phyloP scores from a whole-genome alignment of 306 rosid genomes.

The Carpinus viminea region DNA sequence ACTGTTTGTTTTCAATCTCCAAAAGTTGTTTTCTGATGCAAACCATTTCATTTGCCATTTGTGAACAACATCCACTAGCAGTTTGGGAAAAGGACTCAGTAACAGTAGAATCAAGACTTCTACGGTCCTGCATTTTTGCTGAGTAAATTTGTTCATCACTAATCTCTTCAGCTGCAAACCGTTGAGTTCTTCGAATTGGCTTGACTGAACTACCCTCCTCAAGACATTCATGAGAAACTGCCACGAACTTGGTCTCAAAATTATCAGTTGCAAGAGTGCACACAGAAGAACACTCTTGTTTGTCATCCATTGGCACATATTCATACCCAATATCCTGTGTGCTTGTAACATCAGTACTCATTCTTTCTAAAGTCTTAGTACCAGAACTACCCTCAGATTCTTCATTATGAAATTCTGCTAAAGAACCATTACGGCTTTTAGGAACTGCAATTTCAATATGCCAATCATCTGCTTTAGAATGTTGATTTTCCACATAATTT shows the following conservation, averaged over 20 bases:
- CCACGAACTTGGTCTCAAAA: constrained; percentile 49
- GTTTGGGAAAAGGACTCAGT: constrained; percentile 55
- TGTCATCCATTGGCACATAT: constrained; percentile 74
- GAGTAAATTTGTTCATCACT: constrained; percentile 45
- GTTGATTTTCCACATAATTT: constrained; percentile 44
- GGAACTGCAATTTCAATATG: constrained; percentile 72
- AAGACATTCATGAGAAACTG: constrained; percentile 53
- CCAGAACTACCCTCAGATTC: constrained; percentile 81
- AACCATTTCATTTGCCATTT: constrained; percentile 62
- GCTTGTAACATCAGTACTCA: constrained; percentile 62
- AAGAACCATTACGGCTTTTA: constrained; percentile 34
- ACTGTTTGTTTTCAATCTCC: constrained; percentile 76
- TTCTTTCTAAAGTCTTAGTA: constrained; percentile 65
- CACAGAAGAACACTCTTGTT: constrained; percentile 74
- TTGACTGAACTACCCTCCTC: constrained; percentile 37
- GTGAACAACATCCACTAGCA: constrained; percentile 54
- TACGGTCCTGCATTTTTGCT: constrained; percentile 47
- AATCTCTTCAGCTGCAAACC: constrained; percentile 39
- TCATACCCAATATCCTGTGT: constrained; percentile 59
- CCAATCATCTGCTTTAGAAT: constrained; percentile 69
- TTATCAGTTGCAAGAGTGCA: constrained; percentile 52
- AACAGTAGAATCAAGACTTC: constrained; percentile 65
- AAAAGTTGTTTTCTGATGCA: constrained; percentile 70
- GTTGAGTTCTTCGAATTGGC: constrained; percentile 45
- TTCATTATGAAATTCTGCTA: constrained; percentile 52